Evolutionary conservation across 1,284 basidiomycete genomes (phyloP).

Genomic region (Papiliotrema nemorosa): DNA sequence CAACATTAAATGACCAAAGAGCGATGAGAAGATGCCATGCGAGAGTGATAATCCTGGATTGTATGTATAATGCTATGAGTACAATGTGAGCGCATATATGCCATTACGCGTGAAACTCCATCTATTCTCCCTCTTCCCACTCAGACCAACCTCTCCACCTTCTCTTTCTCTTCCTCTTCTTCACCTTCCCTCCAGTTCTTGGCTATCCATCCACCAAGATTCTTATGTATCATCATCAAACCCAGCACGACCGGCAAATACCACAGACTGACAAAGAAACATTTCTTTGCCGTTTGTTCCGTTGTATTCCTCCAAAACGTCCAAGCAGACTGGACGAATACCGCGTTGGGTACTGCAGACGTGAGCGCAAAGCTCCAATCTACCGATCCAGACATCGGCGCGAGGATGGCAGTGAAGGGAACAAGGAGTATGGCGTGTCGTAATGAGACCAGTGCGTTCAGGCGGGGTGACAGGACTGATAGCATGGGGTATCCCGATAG

Average conservation of each 20-base stretch:
- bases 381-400: slow-evolving; percentile 82
- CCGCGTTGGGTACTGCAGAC: slow-evolving; percentile 68
- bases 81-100: too few species aligned
- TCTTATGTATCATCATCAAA: slow-evolving; percentile 92
- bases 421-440: slow-evolving; percentile 76
- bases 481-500: slow-evolving; percentile 95
- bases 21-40: too few species aligned
- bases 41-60: too few species aligned
- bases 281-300: slow-evolving; percentile 72
- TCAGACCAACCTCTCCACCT: slow-evolving; percentile 3
- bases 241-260: slow-evolving; percentile 86
- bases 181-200: slow-evolving; percentile 31
- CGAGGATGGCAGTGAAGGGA: slow-evolving; percentile 73
- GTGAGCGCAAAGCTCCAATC: slow-evolving; percentile 82
- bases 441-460: slow-evolving; percentile 81
- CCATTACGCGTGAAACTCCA: too few species aligned
- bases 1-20: too few species aligned
- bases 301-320: slow-evolving; percentile 63
- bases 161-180: slow-evolving; percentile 19
- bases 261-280: slow-evolving; percentile 84
- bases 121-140: background rate
- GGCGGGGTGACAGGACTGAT: slow-evolving; percentile 69
- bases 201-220: slow-evolving; percentile 65
- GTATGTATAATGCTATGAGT: too few species aligned
- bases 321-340: slow-evolving; percentile 68